Evolutionary conservation across 129 eudicot species (phyloP).

Genomic region (Helichrysum umbraculigerum): DNA sequence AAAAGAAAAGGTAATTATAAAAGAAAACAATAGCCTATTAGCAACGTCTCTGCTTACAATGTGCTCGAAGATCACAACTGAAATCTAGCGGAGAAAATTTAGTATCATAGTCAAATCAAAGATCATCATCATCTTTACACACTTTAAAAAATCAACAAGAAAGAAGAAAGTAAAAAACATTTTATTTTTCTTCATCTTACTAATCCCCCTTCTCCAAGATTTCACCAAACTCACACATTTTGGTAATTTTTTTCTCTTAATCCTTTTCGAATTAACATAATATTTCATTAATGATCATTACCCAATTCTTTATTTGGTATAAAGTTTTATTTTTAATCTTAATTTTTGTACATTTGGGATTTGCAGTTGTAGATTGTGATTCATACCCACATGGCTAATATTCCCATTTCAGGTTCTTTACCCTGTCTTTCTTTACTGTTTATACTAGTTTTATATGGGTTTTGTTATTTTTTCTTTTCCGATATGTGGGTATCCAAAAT

Average conservation of each 20-base stretch:
- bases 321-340: neutral
- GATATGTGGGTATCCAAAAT: neutral
- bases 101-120: constrained; percentile 23
- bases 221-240: constrained; percentile 11
- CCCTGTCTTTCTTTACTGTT: constrained; percentile 6
- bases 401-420: constrained; percentile 38
- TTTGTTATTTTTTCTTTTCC: constrained; percentile 1
- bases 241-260: constrained; percentile 18
- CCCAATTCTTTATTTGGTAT: neutral
- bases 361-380: constrained; percentile 29
- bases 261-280: constrained; percentile 22
- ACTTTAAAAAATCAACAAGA: neutral
- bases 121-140: constrained; percentile 36
- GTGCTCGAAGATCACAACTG: constrained; percentile 37
- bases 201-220: constrained; percentile 22
- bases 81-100: constrained; percentile 39
- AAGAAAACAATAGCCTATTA: neutral
- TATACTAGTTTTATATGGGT: neutral
- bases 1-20: neutral
- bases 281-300: constrained; percentile 23
- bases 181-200: constrained; percentile 24
- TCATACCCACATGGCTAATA: constrained; percentile 40
- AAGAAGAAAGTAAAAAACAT: neutral
- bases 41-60: neutral
- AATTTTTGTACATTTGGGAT: constrained; percentile 11